Base-by-base conservation (phyloP, 371 early-diverging fungal genomes). In the Rhizopus sp. region DNA sequence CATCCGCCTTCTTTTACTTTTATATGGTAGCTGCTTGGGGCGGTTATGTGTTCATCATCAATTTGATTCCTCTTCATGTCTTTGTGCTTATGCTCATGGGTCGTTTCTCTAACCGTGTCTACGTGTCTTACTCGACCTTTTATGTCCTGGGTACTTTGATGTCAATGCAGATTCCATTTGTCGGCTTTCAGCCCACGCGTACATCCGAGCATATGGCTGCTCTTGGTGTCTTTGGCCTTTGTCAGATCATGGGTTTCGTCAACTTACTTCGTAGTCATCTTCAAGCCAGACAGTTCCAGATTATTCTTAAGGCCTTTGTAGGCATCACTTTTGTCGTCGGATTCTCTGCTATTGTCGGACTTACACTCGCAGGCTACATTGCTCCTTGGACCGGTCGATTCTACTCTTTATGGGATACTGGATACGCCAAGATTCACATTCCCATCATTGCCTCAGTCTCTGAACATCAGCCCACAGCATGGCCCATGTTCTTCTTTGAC, bases 11-110 rank as follows among this genome's bases (percentile, higher is more conserved):
- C 50, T 94, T 91, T 60, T 99, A 99, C 83, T 99, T 98, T 72
- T 98, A 96, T 82, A 99, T 99, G 99, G 99, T 99, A 3, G 90
- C 97, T 5, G 93, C 99, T 7, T 99, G 99, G 99, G 99, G 99
- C 76, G 99, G 99, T 30, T 99, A 99, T 72, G 97, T 98, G 44
- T 99, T 99, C 66, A 98, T 98, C 62, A 99, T 95, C 75, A 97
- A 98, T 73, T 62, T 99, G 71, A 92, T 99, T 30, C 98, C 98
- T n/a, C 78, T 97, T 39, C 98, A 98, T 67, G 99, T 84, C 17
- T 94, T 98, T 76, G 91, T 87, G 2, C 78, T 99, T 57, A 80
- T 98, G 68, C 69, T 93, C 52, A 99, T 99, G 97, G 98, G 98
- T 30, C 87, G 97, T 41, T 99, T 87, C 82, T 92, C 94, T 29